Conservation (phyloP, 2,329 filamentous ascomycete species). For the Aureobasidium subglaciale region DNA sequence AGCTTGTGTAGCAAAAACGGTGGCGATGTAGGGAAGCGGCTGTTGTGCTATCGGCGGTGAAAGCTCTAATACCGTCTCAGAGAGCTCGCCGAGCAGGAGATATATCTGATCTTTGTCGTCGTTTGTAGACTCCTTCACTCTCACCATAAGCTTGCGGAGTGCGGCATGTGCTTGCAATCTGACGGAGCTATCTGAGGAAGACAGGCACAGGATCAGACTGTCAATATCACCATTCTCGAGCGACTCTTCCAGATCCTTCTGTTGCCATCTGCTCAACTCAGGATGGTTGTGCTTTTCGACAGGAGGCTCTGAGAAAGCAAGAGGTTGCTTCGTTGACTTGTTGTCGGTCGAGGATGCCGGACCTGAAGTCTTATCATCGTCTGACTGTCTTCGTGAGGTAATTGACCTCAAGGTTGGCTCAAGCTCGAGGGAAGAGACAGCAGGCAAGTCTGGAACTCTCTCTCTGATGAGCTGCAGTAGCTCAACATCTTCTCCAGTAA, state of each 20-base stretch:
- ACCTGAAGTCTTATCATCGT: background rate
- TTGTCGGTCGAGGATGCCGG: background rate
- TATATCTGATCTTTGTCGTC: conserved; percentile 72
- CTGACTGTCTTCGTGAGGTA: background rate
- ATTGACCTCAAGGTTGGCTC: background rate
- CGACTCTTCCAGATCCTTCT: conserved; percentile 70
- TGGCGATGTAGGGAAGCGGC: conserved; percentile 61
- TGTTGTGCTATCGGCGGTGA: conserved; percentile 34
- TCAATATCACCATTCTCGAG: conserved; percentile 69
- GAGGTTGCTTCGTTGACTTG: background rate
- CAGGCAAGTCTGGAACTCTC: background rate
- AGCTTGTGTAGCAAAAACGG: conserved; percentile 66
- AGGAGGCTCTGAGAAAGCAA: conserved; percentile 31
- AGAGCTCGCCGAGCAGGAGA: conserved; percentile 70
- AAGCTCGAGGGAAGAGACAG: background rate
- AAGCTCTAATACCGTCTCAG: conserved; percentile 60
- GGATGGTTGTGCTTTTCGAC: conserved; percentile 37
- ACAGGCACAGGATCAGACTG: conserved; percentile 66
- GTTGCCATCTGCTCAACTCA: conserved; percentile 56
- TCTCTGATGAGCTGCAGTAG: background rate
- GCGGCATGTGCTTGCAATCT: conserved; percentile 69
- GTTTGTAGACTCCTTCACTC: conserved; percentile 57
- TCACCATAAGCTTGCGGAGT: conserved; percentile 55
- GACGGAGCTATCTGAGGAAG: conserved; percentile 66
- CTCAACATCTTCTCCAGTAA: conserved; percentile 15